phyloP scores from a whole-genome alignment of 805 yeast species.

The Osmozyma mogii region DNA sequence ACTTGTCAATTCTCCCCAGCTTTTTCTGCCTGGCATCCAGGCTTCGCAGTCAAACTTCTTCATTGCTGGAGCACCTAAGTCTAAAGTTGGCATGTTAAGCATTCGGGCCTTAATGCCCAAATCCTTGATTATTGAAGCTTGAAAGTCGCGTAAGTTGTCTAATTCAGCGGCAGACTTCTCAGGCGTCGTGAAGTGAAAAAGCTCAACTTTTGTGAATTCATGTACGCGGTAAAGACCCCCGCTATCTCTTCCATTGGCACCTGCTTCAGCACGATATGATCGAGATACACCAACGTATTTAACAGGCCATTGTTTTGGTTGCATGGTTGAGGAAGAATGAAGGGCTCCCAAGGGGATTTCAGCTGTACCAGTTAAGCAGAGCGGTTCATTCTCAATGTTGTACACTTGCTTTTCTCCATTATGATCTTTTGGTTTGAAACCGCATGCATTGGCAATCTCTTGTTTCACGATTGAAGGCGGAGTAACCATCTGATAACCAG shows the following conservation, averaged over 20 bases:
- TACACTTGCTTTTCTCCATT: slow-evolving; percentile 83
- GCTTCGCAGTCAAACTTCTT: slow-evolving; percentile 92
- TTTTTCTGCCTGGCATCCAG: slow-evolving; percentile 95
- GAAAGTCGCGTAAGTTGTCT: slow-evolving; percentile 55
- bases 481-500: slow-evolving; percentile 61
- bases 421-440: slow-evolving; percentile 87
- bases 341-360: slow-evolving; percentile 90
- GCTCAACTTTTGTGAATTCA: slow-evolving; percentile 91
- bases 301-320: slow-evolving; percentile 37
- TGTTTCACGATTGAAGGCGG: slow-evolving; percentile 85
- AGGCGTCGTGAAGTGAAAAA: slow-evolving; percentile 63
- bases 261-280: slow-evolving; percentile 93
- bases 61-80: slow-evolving; percentile 88
- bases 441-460: slow-evolving; percentile 81
- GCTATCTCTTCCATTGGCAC: slow-evolving; percentile 90
- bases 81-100: slow-evolving; percentile 82
- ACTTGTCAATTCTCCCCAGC: slow-evolving; percentile 90
- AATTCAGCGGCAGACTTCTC: slow-evolving; percentile 43
- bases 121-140: slow-evolving; percentile 51
- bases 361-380: slow-evolving; percentile 87
- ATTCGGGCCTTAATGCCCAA: slow-evolving; percentile 78
- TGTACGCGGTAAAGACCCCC: slow-evolving; percentile 91
- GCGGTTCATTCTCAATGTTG: slow-evolving; percentile 42
- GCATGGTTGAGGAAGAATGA: slow-evolving; percentile 45
- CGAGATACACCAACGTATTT: slow-evolving; percentile 75